These are phyloP conservation scores for Prasinococcaceae sp. DNA, from an alignment of 139 green algal genomes.

Conservation along the genomic window DNA sequence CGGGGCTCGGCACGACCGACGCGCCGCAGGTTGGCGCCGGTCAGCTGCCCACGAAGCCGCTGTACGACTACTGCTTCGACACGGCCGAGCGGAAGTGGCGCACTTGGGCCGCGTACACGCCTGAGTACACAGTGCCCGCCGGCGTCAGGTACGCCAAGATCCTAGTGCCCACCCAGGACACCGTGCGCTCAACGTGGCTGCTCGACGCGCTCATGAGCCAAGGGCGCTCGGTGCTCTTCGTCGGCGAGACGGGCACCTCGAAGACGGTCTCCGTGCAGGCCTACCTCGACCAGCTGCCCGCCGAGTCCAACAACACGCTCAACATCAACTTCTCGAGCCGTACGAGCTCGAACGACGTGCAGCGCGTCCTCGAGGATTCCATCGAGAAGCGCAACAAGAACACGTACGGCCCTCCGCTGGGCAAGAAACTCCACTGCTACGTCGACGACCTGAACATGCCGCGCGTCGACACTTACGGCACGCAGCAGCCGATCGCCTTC, in stretches of 20 bases:
- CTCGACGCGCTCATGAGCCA: slow-evolving; percentile 2
- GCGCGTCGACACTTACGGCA: slow-evolving; percentile 58
- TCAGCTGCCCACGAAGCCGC: slow-evolving; percentile 44
- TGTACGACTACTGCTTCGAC: slow-evolving; percentile 80
- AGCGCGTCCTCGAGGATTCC: slow-evolving; percentile 50
- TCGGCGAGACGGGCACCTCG: slow-evolving; percentile 56
- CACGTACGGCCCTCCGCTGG: slow-evolving; percentile 60
- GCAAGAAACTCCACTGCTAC: slow-evolving; percentile 61
- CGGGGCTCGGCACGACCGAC: slow-evolving; percentile 41
- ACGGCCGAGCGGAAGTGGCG: slow-evolving; percentile 40
- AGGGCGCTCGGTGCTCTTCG: slow-evolving; percentile 44
- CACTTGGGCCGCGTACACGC: slow-evolving; percentile 30
- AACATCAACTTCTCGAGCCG: slow-evolving; percentile 59
- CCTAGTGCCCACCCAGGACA: slow-evolving; percentile 69
- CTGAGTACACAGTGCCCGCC: slow-evolving; percentile 35
- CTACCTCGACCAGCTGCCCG: slow-evolving; percentile 37
- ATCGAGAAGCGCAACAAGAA: slow-evolving; percentile 72
- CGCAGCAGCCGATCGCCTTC: slow-evolving; percentile 66
- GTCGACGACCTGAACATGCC: slow-evolving; percentile 78
- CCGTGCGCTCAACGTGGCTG: slow-evolving; percentile 38
- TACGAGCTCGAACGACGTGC: slow-evolving; percentile 45
- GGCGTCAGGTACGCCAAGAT: slow-evolving; percentile 60
- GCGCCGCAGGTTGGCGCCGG: slow-evolving; percentile 32
- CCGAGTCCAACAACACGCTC: slow-evolving; percentile 33
- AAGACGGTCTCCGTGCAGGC: slow-evolving; percentile 61